Conservation (phyloP, 2,329 filamentous ascomycete species). For the Fusarium xyrophilum region DNA sequence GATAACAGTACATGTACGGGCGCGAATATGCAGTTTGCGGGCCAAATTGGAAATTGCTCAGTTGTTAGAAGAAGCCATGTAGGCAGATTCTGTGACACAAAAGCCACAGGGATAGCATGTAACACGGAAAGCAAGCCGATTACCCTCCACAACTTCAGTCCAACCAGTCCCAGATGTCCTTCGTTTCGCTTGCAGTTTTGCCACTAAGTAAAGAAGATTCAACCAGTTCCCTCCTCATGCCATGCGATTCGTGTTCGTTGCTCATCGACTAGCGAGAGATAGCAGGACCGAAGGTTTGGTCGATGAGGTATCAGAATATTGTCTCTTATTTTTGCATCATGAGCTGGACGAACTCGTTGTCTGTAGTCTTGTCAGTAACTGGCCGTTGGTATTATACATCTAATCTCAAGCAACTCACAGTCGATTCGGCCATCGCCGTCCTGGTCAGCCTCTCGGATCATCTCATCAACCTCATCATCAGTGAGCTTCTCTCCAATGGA, state of each 20-base stretch:
- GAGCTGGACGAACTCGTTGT: conserved; percentile 92
- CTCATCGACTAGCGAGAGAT: conserved; percentile 26
- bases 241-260: conserved; percentile 27
- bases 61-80: conserved; percentile 36
- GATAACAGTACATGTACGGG: neutral
- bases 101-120: conserved; percentile 35
- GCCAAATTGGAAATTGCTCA: conserved; percentile 34
- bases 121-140: conserved; percentile 38
- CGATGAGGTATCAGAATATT: conserved; percentile 39
- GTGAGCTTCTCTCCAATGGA: conserved; percentile 91
- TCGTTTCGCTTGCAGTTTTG: conserved; percentile 45
- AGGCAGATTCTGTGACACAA: conserved; percentile 31
- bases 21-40: conserved; percentile 3
- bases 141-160: conserved; percentile 40
- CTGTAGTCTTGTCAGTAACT: conserved; percentile 52
- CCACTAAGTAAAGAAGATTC: conserved; percentile 41
- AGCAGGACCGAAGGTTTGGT: conserved; percentile 29
- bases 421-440: conserved; percentile 89
- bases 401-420: conserved; percentile 62
- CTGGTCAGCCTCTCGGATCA: conserved; percentile 91
- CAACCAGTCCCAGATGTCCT: conserved; percentile 38
- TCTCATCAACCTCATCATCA: conserved; percentile 90
- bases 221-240: conserved; percentile 25
- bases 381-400: neutral
- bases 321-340: conserved; percentile 88